Base-by-base conservation (phyloP, 2,329 filamentous ascomycete genomes). In the Diaporthe citriasiana region DNA sequence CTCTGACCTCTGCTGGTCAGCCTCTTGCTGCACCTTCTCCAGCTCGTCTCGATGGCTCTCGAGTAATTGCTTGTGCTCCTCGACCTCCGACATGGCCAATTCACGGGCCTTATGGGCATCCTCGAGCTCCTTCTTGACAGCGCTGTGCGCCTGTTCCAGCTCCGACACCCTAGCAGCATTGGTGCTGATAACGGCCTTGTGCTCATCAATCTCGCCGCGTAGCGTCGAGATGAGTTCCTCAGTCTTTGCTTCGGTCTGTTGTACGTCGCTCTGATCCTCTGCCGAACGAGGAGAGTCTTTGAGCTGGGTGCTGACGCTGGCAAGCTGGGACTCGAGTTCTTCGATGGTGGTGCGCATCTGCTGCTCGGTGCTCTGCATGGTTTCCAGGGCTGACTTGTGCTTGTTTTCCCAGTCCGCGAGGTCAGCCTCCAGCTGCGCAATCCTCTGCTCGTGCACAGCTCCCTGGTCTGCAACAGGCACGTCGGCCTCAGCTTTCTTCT, bases 131-230 rank as follows among this genome's bases (percentile, higher is more conserved):
- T 88, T 84, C 78, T 91, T 90, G 68, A 93, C 89, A 35, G 88
- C 87, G 42, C 89, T 82, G 80, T 97, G 93, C 5, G 92, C 90
- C 76, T 92, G 85, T 82, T 98, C 95, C 19, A 98, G 87, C 77
- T 93, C 90, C 4, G 91, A 87, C 40, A 98, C 91, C 78, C 92
- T 94, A 51, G 88, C 81, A 17, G 91, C 87, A 78, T 95, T 94
- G 77, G 86, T 88, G 76, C 89, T 88, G 78, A 97, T 92, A 50
- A 93, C 90, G 4, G 88, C 85, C 84, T 94, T 95, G 84, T 97
- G 95, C 80, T 95, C 92, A 69, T 95, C 91, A 70, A 98, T 92
- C 80, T 97, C 93, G 74, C 84, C 88, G 76, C 93, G 93, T 55
- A 98, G 84, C 57, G 86, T 87, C 47, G 87, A 84, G 45, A 94